Evolutionary conservation across 257 asterid genomes (phyloP), one percentile per base, ranked within the genome.

Genomic region (Solanum microdontum): DNA sequence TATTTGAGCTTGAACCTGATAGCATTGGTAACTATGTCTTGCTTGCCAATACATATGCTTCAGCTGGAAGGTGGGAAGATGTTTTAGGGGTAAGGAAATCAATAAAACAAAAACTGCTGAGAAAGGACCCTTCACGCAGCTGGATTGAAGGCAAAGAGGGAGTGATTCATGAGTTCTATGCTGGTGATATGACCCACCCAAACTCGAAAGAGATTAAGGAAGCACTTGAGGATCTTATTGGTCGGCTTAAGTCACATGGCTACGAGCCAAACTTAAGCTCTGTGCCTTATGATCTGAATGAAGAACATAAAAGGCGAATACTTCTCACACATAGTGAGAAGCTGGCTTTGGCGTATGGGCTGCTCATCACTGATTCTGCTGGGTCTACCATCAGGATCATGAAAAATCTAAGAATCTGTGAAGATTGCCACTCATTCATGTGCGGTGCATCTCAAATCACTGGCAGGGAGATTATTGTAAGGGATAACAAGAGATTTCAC

Each of bases 401-500:
- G 89, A 96, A 96, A 88, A 96, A 96, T 89, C 91, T 96, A 10
- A 91, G 98, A 88, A 94, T 95, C 68, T 96, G 98, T 64, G 98
- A 93, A 88, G 98, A 96, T 77, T 96, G 99, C 86, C 98, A 95
- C 82, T 73, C 89, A 43, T 92, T 95, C 62, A 94, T 95, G 98
- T 90, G 94, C 77, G 89, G 90, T 33, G 95, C 92, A 11, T 96
- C 98, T 26, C 58, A 89, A 60, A 64, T 94, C 43, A 90, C 87
- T 30, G 92, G 92, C 88, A 92, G 97, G 92, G 94, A 91, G 87
- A 96, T 95, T 32, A 68, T 91, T 28, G 91, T 94, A 21, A 93
- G 99, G 92, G 98, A 96, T 90, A 96, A 92, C 40, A 79, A 93
- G 93, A 92, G 99, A 86, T 96, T 96, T 90, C 99, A 96, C 89